Evolutionary conservation across 805 yeast species (phyloP).

Genomic region (Yamadazyma kitorensis): DNA sequence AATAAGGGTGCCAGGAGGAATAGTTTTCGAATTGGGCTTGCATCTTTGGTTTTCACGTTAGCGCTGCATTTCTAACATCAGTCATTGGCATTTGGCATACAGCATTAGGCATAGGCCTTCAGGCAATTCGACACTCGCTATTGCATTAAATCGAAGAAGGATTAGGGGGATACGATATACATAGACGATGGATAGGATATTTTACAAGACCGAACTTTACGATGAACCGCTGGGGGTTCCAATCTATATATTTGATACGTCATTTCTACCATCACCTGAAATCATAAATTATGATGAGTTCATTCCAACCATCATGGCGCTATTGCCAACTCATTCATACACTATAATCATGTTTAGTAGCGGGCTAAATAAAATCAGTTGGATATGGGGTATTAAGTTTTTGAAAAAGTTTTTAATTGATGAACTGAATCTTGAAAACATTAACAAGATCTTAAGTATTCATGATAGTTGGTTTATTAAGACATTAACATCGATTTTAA

Average conservation of each 20-base stretch:
- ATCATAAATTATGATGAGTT: conserved; percentile 45
- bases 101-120: too few species aligned
- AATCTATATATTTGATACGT: conserved; percentile 78
- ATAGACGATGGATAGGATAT: conserved; percentile 12
- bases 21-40: too few species aligned
- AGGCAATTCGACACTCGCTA: too few species aligned
- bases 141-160: too few species aligned
- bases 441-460: conserved; percentile 69
- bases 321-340: conserved; percentile 62
- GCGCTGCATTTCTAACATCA: too few species aligned
- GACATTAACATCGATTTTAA: conserved; percentile 68
- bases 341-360: conserved; percentile 77
- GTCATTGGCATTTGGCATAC: too few species aligned
- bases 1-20: too few species aligned
- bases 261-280: conserved; percentile 66
- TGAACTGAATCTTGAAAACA: conserved; percentile 44
- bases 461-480: conserved; percentile 91
- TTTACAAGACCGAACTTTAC: conserved; percentile 8
- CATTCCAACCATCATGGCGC: conserved; percentile 52
- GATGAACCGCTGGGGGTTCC: conserved; percentile 41
- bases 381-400: conserved; percentile 68
- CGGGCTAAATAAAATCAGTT: conserved; percentile 63
- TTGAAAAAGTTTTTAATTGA: conserved; percentile 51
- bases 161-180: too few species aligned
- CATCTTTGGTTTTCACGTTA: too few species aligned